Base-by-base conservation (phyloP, 169 alveolate genomes). In the Eimeria brunetti region DNA sequence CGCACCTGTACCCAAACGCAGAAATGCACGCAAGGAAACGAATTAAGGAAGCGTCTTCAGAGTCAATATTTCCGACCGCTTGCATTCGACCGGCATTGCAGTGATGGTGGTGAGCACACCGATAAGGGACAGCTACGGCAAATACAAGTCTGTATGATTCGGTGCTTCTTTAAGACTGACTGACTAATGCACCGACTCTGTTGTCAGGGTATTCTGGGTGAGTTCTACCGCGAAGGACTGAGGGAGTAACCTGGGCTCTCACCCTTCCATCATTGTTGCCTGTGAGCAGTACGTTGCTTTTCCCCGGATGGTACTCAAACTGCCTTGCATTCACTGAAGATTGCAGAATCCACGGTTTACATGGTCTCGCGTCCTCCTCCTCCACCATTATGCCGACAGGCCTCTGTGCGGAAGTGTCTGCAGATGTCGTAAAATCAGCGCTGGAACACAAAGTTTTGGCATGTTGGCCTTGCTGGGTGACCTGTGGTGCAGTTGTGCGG, bases 221-320 rank as follows among this genome's bases (percentile, higher is more conserved):
- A 36, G 56, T 38, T 73, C 83, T 73, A 73, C 11, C 53, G 51
- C 89, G 20, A 80, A 0, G n/a, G 9, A 56, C 20, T 64, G 73
- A 30, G 56, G 20, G 33, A 20, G 78, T 22, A 33, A n/a, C 60
- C 36, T 2, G 56, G 33, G 75, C 22, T 36, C 95, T 83, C 84
- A 58, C 97, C 97, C 53, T 69, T 18, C 96, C 97, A 64, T 76
- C 96, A 71, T 81, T 80, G 91, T 69, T 76, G 18, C 97, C 97
- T 41, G 94, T 90, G 89, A 96, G 91, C 78, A 96, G 38, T 53
- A 89, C 88, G 71, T 94, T 95, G 9, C 95, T 64, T 36, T 91
- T 36, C 20, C 76, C 89, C 14, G 95, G 94, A 46, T 94, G 96
- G 53, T 92, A 96, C 75, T 96, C 97, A 91, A 96, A 96, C 86